Evolutionary conservation across 257 asterid species (phyloP).

Genomic region (Ilex asprella): DNA sequence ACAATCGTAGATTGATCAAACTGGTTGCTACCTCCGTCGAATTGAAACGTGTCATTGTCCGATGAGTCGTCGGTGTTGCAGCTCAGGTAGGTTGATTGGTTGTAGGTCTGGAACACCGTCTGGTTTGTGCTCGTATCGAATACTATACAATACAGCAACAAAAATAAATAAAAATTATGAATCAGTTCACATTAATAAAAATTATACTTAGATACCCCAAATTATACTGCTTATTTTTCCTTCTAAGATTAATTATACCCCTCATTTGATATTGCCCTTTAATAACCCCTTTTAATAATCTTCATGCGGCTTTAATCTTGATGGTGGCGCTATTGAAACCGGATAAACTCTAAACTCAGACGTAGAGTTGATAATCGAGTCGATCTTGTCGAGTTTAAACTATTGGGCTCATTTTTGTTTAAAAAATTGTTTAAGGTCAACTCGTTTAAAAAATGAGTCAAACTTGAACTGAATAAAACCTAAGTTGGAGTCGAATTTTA

Average conservation of each 20-base stretch:
- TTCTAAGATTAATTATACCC: too few species aligned
- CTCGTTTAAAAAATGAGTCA: too few species aligned
- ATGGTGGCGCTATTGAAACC: neutral
- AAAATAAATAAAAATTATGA: neutral
- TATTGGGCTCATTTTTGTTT: too few species aligned
- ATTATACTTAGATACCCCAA: too few species aligned
- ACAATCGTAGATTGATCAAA: constrained; percentile 33
- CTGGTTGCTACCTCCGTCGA: constrained; percentile 33
- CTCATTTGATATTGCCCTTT: too few species aligned
- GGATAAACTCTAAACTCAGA: neutral
- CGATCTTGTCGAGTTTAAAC: too few species aligned
- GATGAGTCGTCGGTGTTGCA: constrained; percentile 51
- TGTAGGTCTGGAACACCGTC: constrained; percentile 83
- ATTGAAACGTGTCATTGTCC: constrained; percentile 58
- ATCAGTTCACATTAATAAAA: too few species aligned
- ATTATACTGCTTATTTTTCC: too few species aligned
- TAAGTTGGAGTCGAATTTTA: too few species aligned
- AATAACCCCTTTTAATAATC: neutral
- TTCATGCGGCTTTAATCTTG: neutral
- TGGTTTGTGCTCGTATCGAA: constrained; percentile 80
- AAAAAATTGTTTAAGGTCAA: too few species aligned
- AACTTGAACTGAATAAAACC: too few species aligned
- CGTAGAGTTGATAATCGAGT: too few species aligned
- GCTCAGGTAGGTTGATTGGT: constrained; percentile 51
- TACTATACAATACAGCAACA: constrained; percentile 38